A percentile compares a stretch with the other conserved stretches of the same genome.
Conservation (phyloP, 208 protist species). For the Trypanosomatidae sp. region DNA sequence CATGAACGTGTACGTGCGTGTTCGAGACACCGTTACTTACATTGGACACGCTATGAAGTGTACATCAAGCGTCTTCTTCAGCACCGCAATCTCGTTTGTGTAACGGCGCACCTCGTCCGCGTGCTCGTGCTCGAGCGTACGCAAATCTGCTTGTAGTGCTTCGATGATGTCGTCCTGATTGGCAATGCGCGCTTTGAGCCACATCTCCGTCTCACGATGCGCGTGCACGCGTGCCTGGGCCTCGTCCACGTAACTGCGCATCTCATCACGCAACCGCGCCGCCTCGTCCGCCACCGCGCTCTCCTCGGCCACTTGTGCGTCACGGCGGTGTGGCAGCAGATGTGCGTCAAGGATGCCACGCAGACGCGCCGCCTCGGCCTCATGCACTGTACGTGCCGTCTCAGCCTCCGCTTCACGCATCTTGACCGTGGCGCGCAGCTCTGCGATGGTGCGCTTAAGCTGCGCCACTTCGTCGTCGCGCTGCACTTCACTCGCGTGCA, state of each 20-base stretch:
- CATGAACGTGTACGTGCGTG: no score
- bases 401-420: slow-evolving; percentile 8
- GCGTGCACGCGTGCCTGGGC: no score
- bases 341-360: slow-evolving; percentile 51
- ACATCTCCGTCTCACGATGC: slow-evolving; percentile 62
- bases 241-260: no score
- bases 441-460: not conserved
- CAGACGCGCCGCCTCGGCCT: slow-evolving; percentile 30
- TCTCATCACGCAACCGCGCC: no score
- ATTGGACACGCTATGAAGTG: slow-evolving; percentile 30
- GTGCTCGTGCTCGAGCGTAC: slow-evolving; percentile 14
- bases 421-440: slow-evolving; percentile 1
- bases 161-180: slow-evolving; percentile 67
- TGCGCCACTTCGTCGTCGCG: slow-evolving; percentile 10
- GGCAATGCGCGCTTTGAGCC: slow-evolving; percentile 49
- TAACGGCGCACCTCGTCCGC: slow-evolving; percentile 20
- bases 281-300: no score
- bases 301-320: no score
- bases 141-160: slow-evolving; percentile 42
- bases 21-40: no score
- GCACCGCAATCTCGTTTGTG: slow-evolving; percentile 32
- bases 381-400: slow-evolving; percentile 15
- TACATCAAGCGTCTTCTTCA: slow-evolving; percentile 66
- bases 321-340: no score
- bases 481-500: slow-evolving; percentile 12